phyloP scores from a whole-genome alignment of 78 protist genomes.

The Acrasis kona region DNA sequence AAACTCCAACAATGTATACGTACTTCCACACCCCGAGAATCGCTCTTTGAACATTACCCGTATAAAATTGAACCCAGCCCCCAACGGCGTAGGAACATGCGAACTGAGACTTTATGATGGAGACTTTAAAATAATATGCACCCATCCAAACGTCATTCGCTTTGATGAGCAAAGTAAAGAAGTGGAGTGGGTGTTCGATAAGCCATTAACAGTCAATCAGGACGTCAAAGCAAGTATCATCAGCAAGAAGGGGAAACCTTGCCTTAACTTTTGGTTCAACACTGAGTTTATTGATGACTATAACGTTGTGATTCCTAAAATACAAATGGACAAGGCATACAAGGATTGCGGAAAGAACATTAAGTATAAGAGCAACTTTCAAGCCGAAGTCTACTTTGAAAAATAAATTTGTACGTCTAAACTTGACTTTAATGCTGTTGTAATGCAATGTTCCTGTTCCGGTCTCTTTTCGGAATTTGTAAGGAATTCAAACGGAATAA shows the following conservation, averaged over 20 bases:
- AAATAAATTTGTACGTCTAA: no score
- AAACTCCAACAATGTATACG: no score
- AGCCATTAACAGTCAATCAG: neutral
- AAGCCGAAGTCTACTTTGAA: neutral
- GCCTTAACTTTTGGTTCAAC: constrained; percentile 6
- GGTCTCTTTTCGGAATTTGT: no score
- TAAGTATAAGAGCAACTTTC: neutral
- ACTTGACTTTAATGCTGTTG: no score
- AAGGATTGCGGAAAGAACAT: neutral
- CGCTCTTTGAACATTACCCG: neutral
- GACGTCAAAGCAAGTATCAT: neutral
- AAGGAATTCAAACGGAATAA: no score
- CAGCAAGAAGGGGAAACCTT: neutral
- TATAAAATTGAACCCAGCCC: neutral
- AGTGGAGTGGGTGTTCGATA: neutral
- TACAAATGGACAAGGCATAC: neutral
- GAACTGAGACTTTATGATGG: neutral
- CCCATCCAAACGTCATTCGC: neutral
- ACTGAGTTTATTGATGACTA: neutral
- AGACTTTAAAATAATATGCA: neutral
- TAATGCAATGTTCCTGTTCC: no score
- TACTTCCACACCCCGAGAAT: neutral
- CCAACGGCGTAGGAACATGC: neutral
- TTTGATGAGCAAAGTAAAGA: neutral
- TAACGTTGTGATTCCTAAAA: neutral